Percentiles rank a stretch among this genome's conserved stretches.
These are phyloP conservation scores for Corchorus olitorius DNA, from an alignment of 345 rosid genomes.

Conservation along the genomic window DNA sequence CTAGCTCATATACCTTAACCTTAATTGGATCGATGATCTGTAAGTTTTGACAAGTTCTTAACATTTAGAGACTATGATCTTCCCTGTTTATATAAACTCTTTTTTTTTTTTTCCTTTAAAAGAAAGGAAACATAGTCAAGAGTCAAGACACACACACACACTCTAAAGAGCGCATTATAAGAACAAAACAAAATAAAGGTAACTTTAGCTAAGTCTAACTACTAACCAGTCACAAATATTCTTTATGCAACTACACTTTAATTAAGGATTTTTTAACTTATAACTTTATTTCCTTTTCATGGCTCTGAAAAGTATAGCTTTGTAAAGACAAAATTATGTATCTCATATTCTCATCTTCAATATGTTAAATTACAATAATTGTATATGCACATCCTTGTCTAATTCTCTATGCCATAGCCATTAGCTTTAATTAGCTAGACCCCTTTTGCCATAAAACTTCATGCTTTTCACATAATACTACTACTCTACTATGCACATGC, in stretches of 20 bases:
- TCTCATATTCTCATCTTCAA: not conserved
- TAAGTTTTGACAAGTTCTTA: no score
- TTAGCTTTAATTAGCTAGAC: not conserved
- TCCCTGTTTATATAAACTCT: no score
- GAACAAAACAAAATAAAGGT: not conserved
- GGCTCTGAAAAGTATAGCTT: slow-evolving; percentile 16
- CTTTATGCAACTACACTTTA: slow-evolving; percentile 3
- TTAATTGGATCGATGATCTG: no score
- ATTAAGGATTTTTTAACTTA: not conserved
- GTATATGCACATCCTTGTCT: slow-evolving; percentile 7
- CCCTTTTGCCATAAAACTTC: not conserved
- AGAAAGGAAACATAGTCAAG: not conserved
- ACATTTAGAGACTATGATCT: no score
- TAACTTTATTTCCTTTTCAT: not conserved
- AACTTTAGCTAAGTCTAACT: not conserved
- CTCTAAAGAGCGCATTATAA: no score
- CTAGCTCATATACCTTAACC: no score
- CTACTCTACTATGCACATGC: slow-evolving; percentile 2
- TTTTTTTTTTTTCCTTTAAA: no score
- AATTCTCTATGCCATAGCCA: not conserved
- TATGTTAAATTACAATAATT: not conserved
- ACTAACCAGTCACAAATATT: not conserved
- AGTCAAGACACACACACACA: not conserved
- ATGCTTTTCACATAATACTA: slow-evolving; percentile 3
- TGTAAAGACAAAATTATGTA: not conserved